Evolutionary conservation across 139 green algal genomes (phyloP), one percentile per base, ranked within the genome.

Genomic region (Nannochloris sp.): DNA sequence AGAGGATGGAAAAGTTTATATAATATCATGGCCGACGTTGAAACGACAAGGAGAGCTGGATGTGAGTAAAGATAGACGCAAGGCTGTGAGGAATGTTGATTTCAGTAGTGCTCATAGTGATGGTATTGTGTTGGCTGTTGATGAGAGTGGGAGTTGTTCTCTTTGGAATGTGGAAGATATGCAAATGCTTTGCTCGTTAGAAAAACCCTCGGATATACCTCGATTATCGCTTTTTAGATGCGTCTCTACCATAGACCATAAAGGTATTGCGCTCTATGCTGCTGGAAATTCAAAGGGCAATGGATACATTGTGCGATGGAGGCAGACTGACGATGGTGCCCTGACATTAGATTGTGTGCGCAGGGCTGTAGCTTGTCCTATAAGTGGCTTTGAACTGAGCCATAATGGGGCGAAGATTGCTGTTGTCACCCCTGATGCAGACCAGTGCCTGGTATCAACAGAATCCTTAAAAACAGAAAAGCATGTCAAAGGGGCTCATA

Each of bases 401-500:
- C 57, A 34, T 50, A 62, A 58, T 48, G 70, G 70, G 3, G 29
- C 44, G 19, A 49, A 72, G 21, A 48, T 76, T 54, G 70, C 53
- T 23, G 63, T 48, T 10, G 70, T 76, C 15, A 76, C 70, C 2
- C 70, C 70, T 21, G 70, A 76, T 40, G 34, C 65, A 15, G 69
- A 78, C 61, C 53, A 69, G 46, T 18, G 63, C 1, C 66, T 72
- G 31, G 14, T 77, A 37, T 60, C 67, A 5, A 31, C 68, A 3
- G 50, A 44, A 14, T 69, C 25, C 5, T 57, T 83, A 49, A 63
- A 36, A 14, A 53, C 27, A 8, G 43, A 74, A 3, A 70, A 70
- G 53, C 48, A 63, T 37, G 48, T 51, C 1, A 61, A 23, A 29
- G 60, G 29, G 1, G 79, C 70, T 16, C 79, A 85, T 61, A 85